These are phyloP conservation scores for Venturia asperata DNA, from an alignment of 2,329 filamentous ascomycete species.

Conservation along the genomic window DNA sequence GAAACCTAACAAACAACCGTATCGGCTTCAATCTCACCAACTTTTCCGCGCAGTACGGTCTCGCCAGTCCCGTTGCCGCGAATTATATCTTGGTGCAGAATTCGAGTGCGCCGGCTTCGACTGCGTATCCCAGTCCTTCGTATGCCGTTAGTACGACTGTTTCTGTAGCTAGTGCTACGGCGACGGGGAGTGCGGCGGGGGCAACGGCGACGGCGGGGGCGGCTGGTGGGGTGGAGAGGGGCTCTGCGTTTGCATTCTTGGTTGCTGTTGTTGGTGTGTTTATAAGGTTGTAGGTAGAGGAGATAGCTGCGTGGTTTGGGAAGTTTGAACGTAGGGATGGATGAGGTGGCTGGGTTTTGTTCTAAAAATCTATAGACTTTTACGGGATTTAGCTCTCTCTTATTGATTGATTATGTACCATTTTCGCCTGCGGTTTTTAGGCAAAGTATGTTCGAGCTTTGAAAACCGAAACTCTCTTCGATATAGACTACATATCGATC, in stretches of 20 bases:
- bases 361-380: no score
- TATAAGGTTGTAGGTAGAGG: neutral
- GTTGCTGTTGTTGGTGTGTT: neutral
- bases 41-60: neutral
- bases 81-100: constrained; percentile 12
- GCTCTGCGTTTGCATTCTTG: neutral
- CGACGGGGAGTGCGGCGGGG: neutral
- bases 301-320: no score
- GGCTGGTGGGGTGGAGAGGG: neutral
- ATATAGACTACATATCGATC: no score
- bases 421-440: no score
- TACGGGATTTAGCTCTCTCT: no score
- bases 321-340: no score
- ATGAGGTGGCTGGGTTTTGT: no score
- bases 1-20: constrained; percentile 1
- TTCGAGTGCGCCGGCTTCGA: neutral
- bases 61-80: neutral
- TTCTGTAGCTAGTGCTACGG: neutral
- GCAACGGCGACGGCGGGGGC: neutral
- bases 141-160: neutral
- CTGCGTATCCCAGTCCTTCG: neutral
- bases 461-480: no score
- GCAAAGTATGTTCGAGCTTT: no score
- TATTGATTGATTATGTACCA: no score
- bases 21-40: neutral